Base-by-base conservation (phyloP, 441 rosid genomes). In the Raphanus hybrid region DNA sequence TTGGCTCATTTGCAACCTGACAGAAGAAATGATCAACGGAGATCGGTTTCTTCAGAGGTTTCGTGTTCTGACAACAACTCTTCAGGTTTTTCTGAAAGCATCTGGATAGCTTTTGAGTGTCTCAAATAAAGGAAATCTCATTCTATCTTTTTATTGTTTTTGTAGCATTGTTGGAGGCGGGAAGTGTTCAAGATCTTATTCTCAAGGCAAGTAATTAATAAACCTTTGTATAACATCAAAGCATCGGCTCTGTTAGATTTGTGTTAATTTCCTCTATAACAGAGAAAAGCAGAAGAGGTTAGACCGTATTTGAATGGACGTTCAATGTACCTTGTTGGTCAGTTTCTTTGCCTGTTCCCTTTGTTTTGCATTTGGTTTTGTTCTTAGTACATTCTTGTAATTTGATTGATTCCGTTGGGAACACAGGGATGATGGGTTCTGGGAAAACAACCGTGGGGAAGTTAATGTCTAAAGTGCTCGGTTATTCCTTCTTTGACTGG, bases 371-470 rank as follows among this genome's bases (percentile, higher is more conserved):
- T 68, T 73, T 64, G 4, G 70, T 64, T 64, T 54, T 27, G 59
- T 27, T 75, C 37, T 27, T 20, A 4, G 5, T 12, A 37, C 65
- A 6, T 14, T 2, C 20, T 65, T 55, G 50, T 69, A 48, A 11
- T 5, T 14, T 58, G 18, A 70, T 50, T 57, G 67, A 20, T 15
- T 39, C 3, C 8, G 1, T 75, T 52, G 6, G 75, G 65, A 82
- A 41, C 78, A 76, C 83, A 91, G 97, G 98, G 67, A 86, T 91
- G 92, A 93, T 91, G 98, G 97, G 98, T 52, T 93, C 93, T 11
- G 98, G 98, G 71, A 93, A 93, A 82, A 88, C 98, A 5, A 93
- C 95, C 5, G 90, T 88, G 48, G 98, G 97, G 35, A 86, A 90
- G 84, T 62, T 91, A 82, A 78, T 93, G 57, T 80, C 98, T 3